Evolutionary conservation across 768 basidiomycete genomes (phyloP), one percentile per base, ranked within the genome.

Genomic region (Pleurotus citrinopileatus): DNA sequence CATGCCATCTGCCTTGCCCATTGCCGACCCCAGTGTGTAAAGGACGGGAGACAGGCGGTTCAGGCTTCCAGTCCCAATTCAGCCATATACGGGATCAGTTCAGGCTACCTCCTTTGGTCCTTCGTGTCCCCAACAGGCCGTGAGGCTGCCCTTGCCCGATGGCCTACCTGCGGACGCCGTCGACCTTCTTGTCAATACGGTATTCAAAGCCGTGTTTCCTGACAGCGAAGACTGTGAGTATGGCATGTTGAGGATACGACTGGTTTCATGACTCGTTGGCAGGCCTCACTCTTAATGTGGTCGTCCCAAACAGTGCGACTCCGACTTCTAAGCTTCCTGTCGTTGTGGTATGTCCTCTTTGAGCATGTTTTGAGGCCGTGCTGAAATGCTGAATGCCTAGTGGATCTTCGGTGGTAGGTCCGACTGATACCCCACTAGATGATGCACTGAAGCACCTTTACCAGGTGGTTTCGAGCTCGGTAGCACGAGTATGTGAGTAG

Each of bases 231-330:
- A 80, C 56, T 82, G 81, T 81, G 55, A 61, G 76, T 54, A n/a
- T 6, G 9, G 17, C 28, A 25, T 42, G n/a, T 43, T 9, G 27
- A 36, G 13, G 20, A 13, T 9, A 20, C 5, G 13, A 22, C 19
- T 23, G 4, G 22, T 13, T 13, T 25, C 3, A 9, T 26, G 12
- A 19, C 28, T 17, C n/a, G 20, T 10, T 8, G 7, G 5, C 3
- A 26, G 77, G 81, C 80, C 66, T 84, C 15, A 80, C 74, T 1
- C 55, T 86, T 36, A 83, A 84, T 55, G 74, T 84, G 12, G 60
- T 80, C 25, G 73, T 71, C 44, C 81, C 83, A 3, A 61, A 65
- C 0, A 63, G 57, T 32, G 71, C 76, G 1, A 73, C 70, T 0
- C 52, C 75, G 1, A 60, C 60, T 0, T 74, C 74, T 6, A 77